Conservation (phyloP, 441 rosid genomes). For the Lagerstroemia fauriei region DNA sequence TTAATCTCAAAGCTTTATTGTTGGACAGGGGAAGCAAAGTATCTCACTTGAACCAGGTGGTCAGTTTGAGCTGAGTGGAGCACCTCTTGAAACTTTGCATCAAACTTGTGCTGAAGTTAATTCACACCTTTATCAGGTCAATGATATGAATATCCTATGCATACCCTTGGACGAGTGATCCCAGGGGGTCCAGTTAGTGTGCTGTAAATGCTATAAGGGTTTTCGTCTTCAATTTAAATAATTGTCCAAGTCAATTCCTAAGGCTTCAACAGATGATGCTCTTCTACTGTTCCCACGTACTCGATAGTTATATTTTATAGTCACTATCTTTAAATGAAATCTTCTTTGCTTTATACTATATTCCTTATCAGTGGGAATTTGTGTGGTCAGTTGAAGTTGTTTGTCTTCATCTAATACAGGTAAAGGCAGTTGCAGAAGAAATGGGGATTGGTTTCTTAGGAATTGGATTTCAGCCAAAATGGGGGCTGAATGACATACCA, state of each 20-base stretch:
- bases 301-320: background rate
- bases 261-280: background rate
- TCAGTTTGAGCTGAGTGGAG: constrained; percentile 98
- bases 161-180: background rate
- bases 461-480: constrained; percentile 94
- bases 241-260: background rate
- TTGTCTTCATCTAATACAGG: constrained; percentile 42
- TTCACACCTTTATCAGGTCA: constrained; percentile 96
- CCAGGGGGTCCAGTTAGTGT: background rate
- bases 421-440: constrained; percentile 97
- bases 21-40: constrained; percentile 87
- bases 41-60: constrained; percentile 99
- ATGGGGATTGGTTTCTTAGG: constrained; percentile 98
- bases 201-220: constrained; percentile 1
- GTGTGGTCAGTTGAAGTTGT: constrained; percentile 11
- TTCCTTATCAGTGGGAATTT: background rate
- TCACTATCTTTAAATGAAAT: background rate
- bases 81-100: constrained; percentile 96
- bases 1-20: constrained; percentile 14
- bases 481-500: constrained; percentile 82
- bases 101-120: constrained; percentile 99
- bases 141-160: constrained; percentile 14
- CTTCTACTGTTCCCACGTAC: background rate
- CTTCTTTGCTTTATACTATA: background rate
- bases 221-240: background rate